Conservation (phyloP, 345 rosid species). For the rapeseed (Brassica napus) region DNA sequence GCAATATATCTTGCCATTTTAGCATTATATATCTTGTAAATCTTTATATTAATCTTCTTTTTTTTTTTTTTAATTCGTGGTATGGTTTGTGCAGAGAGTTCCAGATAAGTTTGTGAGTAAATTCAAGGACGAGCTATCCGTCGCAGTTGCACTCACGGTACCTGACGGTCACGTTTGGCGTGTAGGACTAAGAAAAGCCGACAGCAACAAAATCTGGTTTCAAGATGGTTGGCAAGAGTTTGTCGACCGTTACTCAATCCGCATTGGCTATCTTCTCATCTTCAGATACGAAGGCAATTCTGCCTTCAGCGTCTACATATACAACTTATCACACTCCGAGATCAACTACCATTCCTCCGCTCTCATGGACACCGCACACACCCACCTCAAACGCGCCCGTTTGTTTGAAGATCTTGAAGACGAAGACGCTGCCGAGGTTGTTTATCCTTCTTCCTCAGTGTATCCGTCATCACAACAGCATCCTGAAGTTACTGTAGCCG, state of each 20-base stretch:
- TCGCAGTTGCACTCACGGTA: conserved; percentile 68
- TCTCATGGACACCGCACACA: conserved; percentile 41
- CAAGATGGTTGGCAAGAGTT: conserved; percentile 85
- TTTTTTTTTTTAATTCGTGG: conserved; percentile 5
- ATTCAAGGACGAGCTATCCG: conserved; percentile 70
- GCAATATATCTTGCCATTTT: background rate
- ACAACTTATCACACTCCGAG: conserved; percentile 68
- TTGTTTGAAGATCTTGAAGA: conserved; percentile 76
- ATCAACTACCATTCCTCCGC: conserved; percentile 60
- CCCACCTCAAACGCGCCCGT: conserved; percentile 59
- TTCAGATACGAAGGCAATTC: conserved; percentile 89
- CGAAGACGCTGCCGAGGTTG: conserved; percentile 53
- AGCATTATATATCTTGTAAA: conserved; percentile 5
- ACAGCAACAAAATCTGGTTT: conserved; percentile 76
- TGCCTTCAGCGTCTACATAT: conserved; percentile 70
- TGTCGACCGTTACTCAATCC: conserved; percentile 69
- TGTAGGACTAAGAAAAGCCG: conserved; percentile 69
- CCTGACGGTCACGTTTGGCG: conserved; percentile 78
- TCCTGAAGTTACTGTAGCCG: conserved; percentile 34
- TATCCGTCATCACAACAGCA: conserved; percentile 24
- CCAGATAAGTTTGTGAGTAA: conserved; percentile 77
- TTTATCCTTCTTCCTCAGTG: conserved; percentile 34
- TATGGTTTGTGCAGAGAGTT: conserved; percentile 66
- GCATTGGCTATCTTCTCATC: conserved; percentile 71
- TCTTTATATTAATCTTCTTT: conserved; percentile 14